Conservation (phyloP, 805 yeast genomes). For the Sugiyamaella smithiae region DNA sequence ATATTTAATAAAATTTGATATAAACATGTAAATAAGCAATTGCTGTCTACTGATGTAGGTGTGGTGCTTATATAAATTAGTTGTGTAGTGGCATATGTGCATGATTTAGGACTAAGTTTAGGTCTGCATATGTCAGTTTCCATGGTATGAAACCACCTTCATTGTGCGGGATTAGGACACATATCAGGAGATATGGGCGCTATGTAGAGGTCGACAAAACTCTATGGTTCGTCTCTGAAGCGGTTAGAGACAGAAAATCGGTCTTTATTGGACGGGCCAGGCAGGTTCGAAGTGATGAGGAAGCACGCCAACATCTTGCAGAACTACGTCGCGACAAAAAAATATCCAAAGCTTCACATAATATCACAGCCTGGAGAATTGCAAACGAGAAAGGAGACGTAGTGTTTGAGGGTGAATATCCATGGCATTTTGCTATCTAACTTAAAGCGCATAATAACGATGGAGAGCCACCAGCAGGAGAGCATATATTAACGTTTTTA, state of each 20-base stretch:
- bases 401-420: slow-evolving; percentile 53
- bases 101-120: too few relatives aligned
- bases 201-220: neutral
- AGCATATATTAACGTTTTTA: slow-evolving; percentile 52
- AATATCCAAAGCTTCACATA: slow-evolving; percentile 62
- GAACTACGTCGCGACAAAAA: slow-evolving; percentile 46
- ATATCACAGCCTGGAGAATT: slow-evolving; percentile 73
- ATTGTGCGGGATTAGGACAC: too few relatives aligned
- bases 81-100: too few relatives aligned
- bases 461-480: slow-evolving; percentile 77
- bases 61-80: too few relatives aligned
- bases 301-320: slow-evolving; percentile 44
- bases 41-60: too few relatives aligned
- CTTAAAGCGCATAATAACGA: slow-evolving; percentile 45
- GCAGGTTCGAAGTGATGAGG: slow-evolving; percentile 37
- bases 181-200: too few relatives aligned
- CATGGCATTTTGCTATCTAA: neutral
- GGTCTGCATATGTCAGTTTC: too few relatives aligned
- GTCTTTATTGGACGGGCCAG: slow-evolving; percentile 64
- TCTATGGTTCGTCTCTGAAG: slow-evolving; percentile 19
- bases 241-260: slow-evolving; percentile 52
- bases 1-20: too few relatives aligned
- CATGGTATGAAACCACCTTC: too few relatives aligned
- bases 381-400: slow-evolving; percentile 30
- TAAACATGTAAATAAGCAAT: too few relatives aligned